Conservation (phyloP, 2,329 filamentous ascomycete species). For the Microdochium trichocladiopsis region DNA sequence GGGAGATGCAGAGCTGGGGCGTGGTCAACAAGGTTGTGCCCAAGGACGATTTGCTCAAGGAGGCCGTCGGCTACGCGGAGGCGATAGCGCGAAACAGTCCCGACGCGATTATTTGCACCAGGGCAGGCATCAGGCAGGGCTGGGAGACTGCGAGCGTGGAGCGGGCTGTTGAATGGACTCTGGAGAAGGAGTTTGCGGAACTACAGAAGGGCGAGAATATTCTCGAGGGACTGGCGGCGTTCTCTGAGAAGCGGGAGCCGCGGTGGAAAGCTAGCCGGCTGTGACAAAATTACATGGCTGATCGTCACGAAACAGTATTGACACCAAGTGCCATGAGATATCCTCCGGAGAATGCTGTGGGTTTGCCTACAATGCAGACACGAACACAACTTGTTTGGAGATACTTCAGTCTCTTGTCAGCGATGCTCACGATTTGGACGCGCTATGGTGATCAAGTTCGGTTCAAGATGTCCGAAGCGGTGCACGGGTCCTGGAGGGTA, state of each 20-base stretch:
- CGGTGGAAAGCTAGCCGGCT: slow-evolving; percentile 19
- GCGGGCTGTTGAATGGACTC: slow-evolving; percentile 22
- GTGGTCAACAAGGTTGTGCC: slow-evolving; percentile 20
- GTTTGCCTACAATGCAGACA: too few relatives aligned
- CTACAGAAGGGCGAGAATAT: slow-evolving; percentile 22
- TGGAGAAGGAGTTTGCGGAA: slow-evolving; percentile 19
- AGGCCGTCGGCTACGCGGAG: slow-evolving; percentile 19
- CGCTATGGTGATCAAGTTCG: too few relatives aligned
- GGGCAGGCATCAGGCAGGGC: slow-evolving; percentile 21
- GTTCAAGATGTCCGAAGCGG: too few relatives aligned
- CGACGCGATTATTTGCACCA: slow-evolving; percentile 23
- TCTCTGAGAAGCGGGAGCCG: slow-evolving; percentile 20
- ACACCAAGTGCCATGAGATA: too few relatives aligned
- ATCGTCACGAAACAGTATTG: too few relatives aligned
- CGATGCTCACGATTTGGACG: too few relatives aligned
- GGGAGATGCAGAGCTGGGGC: slow-evolving; percentile 23
- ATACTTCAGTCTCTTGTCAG: too few relatives aligned
- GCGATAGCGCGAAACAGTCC: slow-evolving; percentile 22
- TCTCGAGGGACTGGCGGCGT: slow-evolving; percentile 17
- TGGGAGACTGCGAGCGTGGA: slow-evolving; percentile 25
- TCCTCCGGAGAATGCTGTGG: too few relatives aligned
- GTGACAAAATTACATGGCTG: too few relatives aligned
- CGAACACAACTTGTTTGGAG: too few relatives aligned
- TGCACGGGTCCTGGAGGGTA: too few relatives aligned
- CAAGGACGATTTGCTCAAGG: slow-evolving; percentile 15